Evolutionary conservation across 305 asterid genomes (phyloP), one percentile per base, ranked within the genome.

Genomic region (Fraxinus xanthoxyloides): DNA sequence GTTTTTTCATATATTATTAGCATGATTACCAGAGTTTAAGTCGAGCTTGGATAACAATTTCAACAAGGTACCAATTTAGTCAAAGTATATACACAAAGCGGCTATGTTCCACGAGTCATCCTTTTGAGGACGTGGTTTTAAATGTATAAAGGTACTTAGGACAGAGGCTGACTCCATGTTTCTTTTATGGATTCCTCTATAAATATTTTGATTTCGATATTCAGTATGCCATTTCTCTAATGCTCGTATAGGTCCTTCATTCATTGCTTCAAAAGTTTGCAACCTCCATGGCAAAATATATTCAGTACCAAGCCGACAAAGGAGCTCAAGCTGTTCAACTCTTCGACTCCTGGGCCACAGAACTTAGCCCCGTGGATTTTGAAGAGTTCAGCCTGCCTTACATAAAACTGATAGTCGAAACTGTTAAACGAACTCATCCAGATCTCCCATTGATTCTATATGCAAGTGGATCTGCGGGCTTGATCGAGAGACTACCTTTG

Each of bases 291-390:
- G 93, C 94, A 78, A 90, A 89, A 80, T 94, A 94, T 83, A 83
- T 96, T 28, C 89, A 88, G 31, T 95, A 95, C 91, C 98, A 95
- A 90, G 99, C 99, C 15, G 97, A 95, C 86, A 91, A 90, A 38
- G 99, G 99, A 34, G 99, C 99, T 73, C 99, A 95, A 85, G 98
- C 98, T 4, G 97, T 95, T 36, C 99, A 95, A 85, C 94, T 95
- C 26, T 95, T 95, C 38, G 99, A 94, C 85, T 95, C 99, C 15
- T 95, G 98, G 98, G 99, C 99, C 72, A 93, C 99, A 1, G 95
- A 95, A 78, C 97, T 95, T 23, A 94, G 98, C 90, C 99, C 99
- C 0, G 92, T 92, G 1, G 98, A 94, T 81, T 95, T 95, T 70
- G 98, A 95, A 82, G 97, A 92, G 88, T 95, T 94, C 89, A 95